Percentiles rank a stretch among this genome's conserved stretches.
These are phyloP conservation scores for Neoarthrinium moseri DNA, from an alignment of 2,329 filamentous ascomycete genomes.

Conservation along the genomic window DNA sequence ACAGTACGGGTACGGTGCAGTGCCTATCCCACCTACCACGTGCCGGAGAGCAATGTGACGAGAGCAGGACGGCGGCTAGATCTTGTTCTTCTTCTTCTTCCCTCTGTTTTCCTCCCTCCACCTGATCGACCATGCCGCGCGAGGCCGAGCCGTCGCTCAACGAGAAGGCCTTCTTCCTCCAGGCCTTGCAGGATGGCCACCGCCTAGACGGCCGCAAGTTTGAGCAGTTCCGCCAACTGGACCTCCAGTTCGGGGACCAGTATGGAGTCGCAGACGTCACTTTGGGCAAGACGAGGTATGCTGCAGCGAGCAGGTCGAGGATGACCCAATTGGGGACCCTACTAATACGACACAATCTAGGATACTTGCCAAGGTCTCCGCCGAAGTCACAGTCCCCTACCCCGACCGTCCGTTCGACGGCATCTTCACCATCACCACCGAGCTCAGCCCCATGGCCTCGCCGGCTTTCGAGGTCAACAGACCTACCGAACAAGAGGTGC, in stretches of 20 bases:
- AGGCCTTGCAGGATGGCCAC: conserved; percentile 77
- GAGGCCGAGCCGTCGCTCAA: conserved; percentile 88
- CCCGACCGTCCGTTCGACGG: conserved; percentile 92
- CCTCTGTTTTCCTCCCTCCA: no score
- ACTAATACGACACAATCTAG: no score
- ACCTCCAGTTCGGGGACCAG: conserved; percentile 83
- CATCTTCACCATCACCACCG: conserved; percentile 87
- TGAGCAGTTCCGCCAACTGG: conserved; percentile 75
- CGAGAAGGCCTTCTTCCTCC: conserved; percentile 81
- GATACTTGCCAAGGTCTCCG: conserved; percentile 80
- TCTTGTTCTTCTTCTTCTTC: no score
- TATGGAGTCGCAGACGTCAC: conserved; percentile 86
- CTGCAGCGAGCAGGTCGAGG: no score
- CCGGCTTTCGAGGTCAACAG: conserved; percentile 86
- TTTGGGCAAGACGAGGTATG: conserved; percentile 83
- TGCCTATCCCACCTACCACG: conserved; percentile 14
- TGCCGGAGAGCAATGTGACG: conserved; percentile 16
- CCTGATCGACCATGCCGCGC: conserved; percentile 70
- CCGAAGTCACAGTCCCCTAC: conserved; percentile 83
- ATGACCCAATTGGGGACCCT: no score
- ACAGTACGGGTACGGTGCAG: no score
- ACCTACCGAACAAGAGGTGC: conserved; percentile 78
- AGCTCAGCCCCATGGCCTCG: conserved; percentile 89
- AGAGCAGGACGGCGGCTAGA: conserved; percentile 13
- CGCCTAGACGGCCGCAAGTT: conserved; percentile 81